Evolutionary conservation across 495 filamentous ascomycete genomes (phyloP).

Genomic region (Cairneyella variabilis): DNA sequence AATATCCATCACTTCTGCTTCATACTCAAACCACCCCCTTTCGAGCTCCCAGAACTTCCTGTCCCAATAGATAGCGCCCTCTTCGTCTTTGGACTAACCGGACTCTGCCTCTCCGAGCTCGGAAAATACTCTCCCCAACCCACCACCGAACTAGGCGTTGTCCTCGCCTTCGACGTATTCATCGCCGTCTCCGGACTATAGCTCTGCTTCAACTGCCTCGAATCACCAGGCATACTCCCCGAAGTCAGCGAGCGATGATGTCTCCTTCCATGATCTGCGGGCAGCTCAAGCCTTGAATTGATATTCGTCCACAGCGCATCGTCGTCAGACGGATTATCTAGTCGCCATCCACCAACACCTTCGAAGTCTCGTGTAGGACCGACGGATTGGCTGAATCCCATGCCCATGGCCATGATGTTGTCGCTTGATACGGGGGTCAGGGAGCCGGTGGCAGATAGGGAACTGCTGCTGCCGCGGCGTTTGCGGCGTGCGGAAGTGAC

Average conservation of each 20-base stretch:
- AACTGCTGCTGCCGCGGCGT: constrained; percentile 30
- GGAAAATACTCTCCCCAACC: constrained; percentile 20
- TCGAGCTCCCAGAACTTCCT: constrained; percentile 18
- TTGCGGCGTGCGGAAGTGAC: constrained; percentile 23
- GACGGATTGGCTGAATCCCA: constrained; percentile 36
- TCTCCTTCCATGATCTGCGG: constrained; percentile 31
- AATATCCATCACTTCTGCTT: constrained; percentile 18
- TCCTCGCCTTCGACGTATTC: constrained; percentile 36
- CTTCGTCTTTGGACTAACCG: constrained; percentile 11
- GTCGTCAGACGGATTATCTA: constrained; percentile 50
- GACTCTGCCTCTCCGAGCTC: no score
- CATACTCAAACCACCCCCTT: constrained; percentile 19
- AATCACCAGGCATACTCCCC: constrained; percentile 13
- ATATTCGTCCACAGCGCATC: constrained; percentile 68
- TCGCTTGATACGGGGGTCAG: constrained; percentile 32
- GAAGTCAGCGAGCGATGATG: constrained; percentile 21
- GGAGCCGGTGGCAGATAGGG: constrained; percentile 32
- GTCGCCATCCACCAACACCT: constrained; percentile 78
- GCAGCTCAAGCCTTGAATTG: constrained; percentile 69
- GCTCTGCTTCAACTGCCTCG: constrained; percentile 3
- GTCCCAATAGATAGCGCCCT: constrained; percentile 5
- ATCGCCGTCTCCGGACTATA: constrained; percentile 20
- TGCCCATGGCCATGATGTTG: constrained; percentile 25
- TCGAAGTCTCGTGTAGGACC: constrained; percentile 69
- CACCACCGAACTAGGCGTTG: constrained; percentile 26